Evolutionary conservation across 805 yeast species (phyloP).

Genomic region (Metschnikowia cerradonensis): DNA sequence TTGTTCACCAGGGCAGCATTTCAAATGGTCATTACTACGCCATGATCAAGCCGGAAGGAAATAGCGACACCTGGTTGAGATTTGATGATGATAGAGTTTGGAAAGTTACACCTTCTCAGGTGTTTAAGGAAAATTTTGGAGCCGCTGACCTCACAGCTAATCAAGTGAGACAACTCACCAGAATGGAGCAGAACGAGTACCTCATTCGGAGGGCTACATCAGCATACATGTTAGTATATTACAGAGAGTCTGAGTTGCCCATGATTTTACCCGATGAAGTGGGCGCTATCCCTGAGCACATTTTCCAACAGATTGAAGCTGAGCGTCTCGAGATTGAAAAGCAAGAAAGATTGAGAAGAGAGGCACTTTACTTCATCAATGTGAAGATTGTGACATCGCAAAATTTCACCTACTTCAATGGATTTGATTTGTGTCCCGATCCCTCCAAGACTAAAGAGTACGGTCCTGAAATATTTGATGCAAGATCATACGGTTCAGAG

Average conservation of each 20-base stretch:
- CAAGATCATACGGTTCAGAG: slow-evolving; percentile 44
- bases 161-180: slow-evolving; percentile 47
- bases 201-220: slow-evolving; percentile 76
- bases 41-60: slow-evolving; percentile 66
- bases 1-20: slow-evolving; percentile 94
- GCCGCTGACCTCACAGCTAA: slow-evolving; percentile 55
- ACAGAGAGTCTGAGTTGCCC: slow-evolving; percentile 57
- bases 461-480: slow-evolving; percentile 47
- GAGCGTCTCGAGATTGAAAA: slow-evolving; percentile 59
- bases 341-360: slow-evolving; percentile 60
- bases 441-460: slow-evolving; percentile 40
- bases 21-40: slow-evolving; percentile 97
- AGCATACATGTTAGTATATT: slow-evolving; percentile 95
- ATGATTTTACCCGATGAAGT: slow-evolving; percentile 56
- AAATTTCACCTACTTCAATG: slow-evolving; percentile 58
- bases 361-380: slow-evolving; percentile 43
- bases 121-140: slow-evolving; percentile 90
- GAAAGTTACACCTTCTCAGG: slow-evolving; percentile 78
- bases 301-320: slow-evolving; percentile 57
- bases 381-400: slow-evolving; percentile 53
- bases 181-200: slow-evolving; percentile 60
- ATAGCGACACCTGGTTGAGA: slow-evolving; percentile 70
- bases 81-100: slow-evolving; percentile 96
- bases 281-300: slow-evolving; percentile 52
- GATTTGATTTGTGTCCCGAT: slow-evolving; percentile 76